These are phyloP conservation scores for Heterobasidion occidentale DNA, from an alignment of 1,284 basidiomycete genomes.

Conservation along the genomic window DNA sequence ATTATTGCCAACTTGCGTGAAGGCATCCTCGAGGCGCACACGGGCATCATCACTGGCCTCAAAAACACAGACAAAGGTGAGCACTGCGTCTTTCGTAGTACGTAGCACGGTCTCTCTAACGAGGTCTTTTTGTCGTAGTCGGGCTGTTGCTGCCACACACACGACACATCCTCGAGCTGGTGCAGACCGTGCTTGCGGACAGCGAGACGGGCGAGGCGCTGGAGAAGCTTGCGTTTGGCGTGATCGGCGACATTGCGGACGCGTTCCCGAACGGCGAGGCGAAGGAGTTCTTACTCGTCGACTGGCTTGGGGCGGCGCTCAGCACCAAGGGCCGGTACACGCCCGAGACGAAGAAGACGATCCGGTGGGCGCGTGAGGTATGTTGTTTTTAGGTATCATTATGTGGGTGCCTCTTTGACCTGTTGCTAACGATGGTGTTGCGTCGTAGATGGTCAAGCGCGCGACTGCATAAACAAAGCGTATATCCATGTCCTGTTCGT, in stretches of 20 bases:
- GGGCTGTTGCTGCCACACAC: constrained; percentile 70
- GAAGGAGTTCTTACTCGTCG: constrained; percentile 69
- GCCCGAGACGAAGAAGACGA: constrained; percentile 67
- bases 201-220: constrained; percentile 81
- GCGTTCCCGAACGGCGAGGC: constrained; percentile 76
- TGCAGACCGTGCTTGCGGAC: constrained; percentile 76
- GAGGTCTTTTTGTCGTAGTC: constrained; percentile 28
- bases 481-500: neutral
- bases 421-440: neutral
- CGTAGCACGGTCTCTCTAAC: neutral
- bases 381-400: constrained; percentile 16
- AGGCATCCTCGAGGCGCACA: constrained; percentile 95
- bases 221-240: constrained; percentile 71
- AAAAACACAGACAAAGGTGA: constrained; percentile 77
- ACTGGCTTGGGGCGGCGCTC: constrained; percentile 81
- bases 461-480: constrained; percentile 49
- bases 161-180: constrained; percentile 72
- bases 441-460: constrained; percentile 54
- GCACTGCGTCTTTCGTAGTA: constrained; percentile 9
- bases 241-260: constrained; percentile 91
- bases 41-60: constrained; percentile 87
- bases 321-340: constrained; percentile 62
- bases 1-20: constrained; percentile 90
- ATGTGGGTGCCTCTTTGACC: neutral
- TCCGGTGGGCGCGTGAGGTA: constrained; percentile 81